Evolutionary conservation across 2,329 filamentous ascomycete species (phyloP), one percentile per base, ranked within the genome.

Genomic region (Furcasterigmium furcatum): DNA sequence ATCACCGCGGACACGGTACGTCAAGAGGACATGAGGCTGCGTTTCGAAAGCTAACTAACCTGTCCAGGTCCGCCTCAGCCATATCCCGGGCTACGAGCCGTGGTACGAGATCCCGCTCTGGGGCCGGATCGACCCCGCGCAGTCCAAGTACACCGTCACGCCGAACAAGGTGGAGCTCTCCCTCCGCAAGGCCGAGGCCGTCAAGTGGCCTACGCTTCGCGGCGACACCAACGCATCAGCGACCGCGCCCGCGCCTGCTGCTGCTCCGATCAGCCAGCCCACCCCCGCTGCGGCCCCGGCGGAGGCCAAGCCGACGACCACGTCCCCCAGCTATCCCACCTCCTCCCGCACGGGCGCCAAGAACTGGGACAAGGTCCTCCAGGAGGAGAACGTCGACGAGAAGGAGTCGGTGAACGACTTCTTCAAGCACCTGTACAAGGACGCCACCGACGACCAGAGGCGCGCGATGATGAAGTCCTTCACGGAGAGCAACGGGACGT

Each of bases 381-480:
- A 73, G 0, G 75, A 78, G 2, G 74, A 81, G 1, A 82, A 82
- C 9, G 75, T 78, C 0, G 75, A 80, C 1, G 75, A 79, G 49
- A 77, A 75, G 2, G 82, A 85, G 48, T 80, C 86, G 22, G 82
- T 91, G 9, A 87, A 95, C 56, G 62, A 66, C 10, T 97, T 96
- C 70, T 99, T 99, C 75, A 94, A 95, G 74, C 84, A 87, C 58
- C 73, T 99, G 2, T 97, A 92, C 69, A 82, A 86, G 51, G 75
- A 73, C 29, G 84, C 89, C 0, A 83, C 86, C 41, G 81, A 85
- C 0, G 92, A 99, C 56, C 88, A 89, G 47, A 83, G 84, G 60
- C 82, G 91, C 2, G 94, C 94, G 9, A 99, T 99, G 94, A 89
- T 95, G 82, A 99, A 99, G 80, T 95, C 89, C 61, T 97, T 89